phyloP scores from a whole-genome alignment of 345 rosid genomes.

The Nephelium lappaceum region DNA sequence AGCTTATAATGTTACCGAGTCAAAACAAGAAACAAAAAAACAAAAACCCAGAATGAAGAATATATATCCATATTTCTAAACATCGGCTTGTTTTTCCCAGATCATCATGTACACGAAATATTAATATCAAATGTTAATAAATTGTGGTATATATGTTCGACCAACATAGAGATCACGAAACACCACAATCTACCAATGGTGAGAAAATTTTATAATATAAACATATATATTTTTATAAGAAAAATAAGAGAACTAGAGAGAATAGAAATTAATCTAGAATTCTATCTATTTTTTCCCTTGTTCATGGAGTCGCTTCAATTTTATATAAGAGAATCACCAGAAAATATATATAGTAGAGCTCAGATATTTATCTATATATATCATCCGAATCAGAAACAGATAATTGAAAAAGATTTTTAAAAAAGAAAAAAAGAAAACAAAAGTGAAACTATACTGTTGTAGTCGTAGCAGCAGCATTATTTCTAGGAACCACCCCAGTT shows the following conservation, averaged over 20 bases:
- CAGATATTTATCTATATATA: conserved; percentile 4
- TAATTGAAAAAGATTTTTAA: not conserved
- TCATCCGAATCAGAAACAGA: conserved; percentile 17
- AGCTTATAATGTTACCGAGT: conserved; percentile 10
- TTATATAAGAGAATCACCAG: conserved; percentile 14
- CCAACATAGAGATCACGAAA: too few relatives aligned
- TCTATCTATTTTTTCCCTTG: conserved; percentile 18
- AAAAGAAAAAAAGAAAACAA: not conserved
- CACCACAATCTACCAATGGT: too few relatives aligned
- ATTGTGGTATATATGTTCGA: too few relatives aligned
- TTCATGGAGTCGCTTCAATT: conserved; percentile 21
- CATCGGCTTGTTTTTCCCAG: not conserved
- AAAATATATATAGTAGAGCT: conserved; percentile 14
- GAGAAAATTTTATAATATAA: too few relatives aligned
- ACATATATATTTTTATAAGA: too few relatives aligned
- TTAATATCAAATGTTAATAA: too few relatives aligned
- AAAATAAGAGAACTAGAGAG: too few relatives aligned
- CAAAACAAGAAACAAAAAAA: conserved; percentile 18
- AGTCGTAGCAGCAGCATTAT: conserved; percentile 20
- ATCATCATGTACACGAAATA: not conserved
- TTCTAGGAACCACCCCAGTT: conserved; percentile 8
- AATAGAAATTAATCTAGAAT: not conserved
- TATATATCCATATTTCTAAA: not conserved
- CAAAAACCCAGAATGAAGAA: not conserved
- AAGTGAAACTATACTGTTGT: conserved; percentile 30